These are phyloP conservation scores for Beauveria sp. DNA, from an alignment of 2,329 filamentous ascomycete species.

Conservation along the genomic window DNA sequence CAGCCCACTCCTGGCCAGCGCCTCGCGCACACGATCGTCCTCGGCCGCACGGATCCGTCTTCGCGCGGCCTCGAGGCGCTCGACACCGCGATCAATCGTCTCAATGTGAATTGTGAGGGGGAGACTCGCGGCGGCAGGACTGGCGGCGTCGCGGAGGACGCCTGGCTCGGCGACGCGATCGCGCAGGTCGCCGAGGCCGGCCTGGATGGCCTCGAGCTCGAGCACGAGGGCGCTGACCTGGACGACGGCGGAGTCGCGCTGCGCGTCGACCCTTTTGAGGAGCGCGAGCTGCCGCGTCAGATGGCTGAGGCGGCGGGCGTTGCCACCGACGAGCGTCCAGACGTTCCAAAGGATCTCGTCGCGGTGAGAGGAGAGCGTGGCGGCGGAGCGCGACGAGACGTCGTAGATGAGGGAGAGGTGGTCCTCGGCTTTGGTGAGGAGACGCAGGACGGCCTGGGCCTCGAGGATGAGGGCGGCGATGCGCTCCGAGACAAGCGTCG, in stretches of 20 bases:
- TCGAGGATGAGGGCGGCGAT: slow-evolving; percentile 61
- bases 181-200: slow-evolving; percentile 61
- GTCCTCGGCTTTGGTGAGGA: slow-evolving; percentile 61
- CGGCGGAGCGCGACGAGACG: slow-evolving; percentile 57
- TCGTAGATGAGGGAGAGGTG: slow-evolving; percentile 62
- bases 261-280: slow-evolving; percentile 56
- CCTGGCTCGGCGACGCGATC: slow-evolving; percentile 63
- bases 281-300: slow-evolving; percentile 57
- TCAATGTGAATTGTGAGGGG: slow-evolving; percentile 69
- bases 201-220: slow-evolving; percentile 66
- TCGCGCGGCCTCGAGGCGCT: slow-evolving; percentile 60
- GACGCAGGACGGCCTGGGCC: slow-evolving; percentile 57
- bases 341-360: slow-evolving; percentile 61
- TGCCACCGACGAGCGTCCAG: slow-evolving; percentile 69
- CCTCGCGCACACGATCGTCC: slow-evolving; percentile 48
- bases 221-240: slow-evolving; percentile 65
- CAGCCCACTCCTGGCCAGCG: slow-evolving; percentile 37
- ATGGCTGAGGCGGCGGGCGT: slow-evolving; percentile 51
- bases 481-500: slow-evolving; percentile 59
- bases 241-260: slow-evolving; percentile 56
- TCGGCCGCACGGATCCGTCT: slow-evolving; percentile 51
- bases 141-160: slow-evolving; percentile 40
- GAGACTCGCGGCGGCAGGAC: slow-evolving; percentile 26
- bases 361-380: slow-evolving; percentile 48
- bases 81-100: slow-evolving; percentile 63